Evolutionary conservation across 768 basidiomycete genomes (phyloP), one percentile per base, ranked within the genome.

Genomic region (Hygrocybe punicea): DNA sequence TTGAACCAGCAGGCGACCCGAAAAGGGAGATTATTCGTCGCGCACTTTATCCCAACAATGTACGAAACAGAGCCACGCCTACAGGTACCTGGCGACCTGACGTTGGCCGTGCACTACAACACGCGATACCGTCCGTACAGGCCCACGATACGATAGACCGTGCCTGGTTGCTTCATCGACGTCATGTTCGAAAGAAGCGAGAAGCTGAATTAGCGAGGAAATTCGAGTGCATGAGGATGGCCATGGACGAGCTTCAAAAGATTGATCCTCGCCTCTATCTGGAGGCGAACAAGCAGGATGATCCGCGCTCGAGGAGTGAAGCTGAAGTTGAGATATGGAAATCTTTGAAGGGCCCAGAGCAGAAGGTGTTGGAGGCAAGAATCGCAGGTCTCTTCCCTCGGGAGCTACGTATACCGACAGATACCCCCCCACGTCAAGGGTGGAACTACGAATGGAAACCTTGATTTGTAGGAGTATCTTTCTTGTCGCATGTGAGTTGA

Each of bases 141-240:
- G 93, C 91, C 0, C 92, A 97, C 73, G 83, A 93, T 60, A 97
- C 93, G 2, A 93, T 97, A 53, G 87, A 92, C 61, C 84, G 94
- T 33, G 94, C 94, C 3, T 98, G 90, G 89, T 75, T 86, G 51
- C 79, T 98, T 10, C 85, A 92, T 73, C 80, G 83, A 61, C 82
- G 94, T 29, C 86, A 90, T 65, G 58, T 85, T 37, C 83, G 94
- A 40, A 83, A 87, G 65, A 76, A 79, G 59, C 80, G 89, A 45
- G 81, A 85, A 25, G 83, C 77, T 35, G 89, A 92, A 65, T 68
- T 91, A 59, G 74, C 77, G 56, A 80, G 85, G 71, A 95, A 95
- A 71, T 93, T 86, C 65, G 79, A 84, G 55, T 81, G 83, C 64
- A 94, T 97, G 93, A 76, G 76, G 68, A 73, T 73, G 62, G 95